Percentiles rank a stretch among this genome's conserved stretches.
phyloP scores from a whole-genome alignment of 345 rosid genomes.

The Brassica juncea region DNA sequence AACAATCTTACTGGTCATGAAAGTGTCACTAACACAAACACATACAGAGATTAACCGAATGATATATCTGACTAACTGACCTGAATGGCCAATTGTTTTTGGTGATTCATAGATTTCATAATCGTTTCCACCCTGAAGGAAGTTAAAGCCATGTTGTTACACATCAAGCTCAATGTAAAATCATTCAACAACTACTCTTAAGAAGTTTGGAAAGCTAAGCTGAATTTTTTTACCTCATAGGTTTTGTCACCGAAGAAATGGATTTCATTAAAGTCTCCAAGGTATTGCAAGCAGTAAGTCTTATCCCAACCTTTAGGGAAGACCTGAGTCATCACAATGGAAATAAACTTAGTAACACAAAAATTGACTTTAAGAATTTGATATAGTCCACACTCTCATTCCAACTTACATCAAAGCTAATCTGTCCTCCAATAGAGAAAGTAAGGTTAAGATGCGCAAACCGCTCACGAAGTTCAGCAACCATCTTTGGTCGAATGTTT shows the following conservation, averaged over 20 bases:
- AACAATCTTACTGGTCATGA: slow-evolving; percentile 4
- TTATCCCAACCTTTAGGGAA: slow-evolving; percentile 99
- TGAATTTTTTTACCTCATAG: slow-evolving; percentile 59
- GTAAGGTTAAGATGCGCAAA: slow-evolving; percentile 90
- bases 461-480: slow-evolving; percentile 77
- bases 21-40: not conserved
- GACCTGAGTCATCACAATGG: slow-evolving; percentile 50
- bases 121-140: slow-evolving; percentile 90
- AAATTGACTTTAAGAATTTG: not conserved
- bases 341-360: not conserved
- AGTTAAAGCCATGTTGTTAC: not conserved
- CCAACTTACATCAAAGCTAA: slow-evolving; percentile 88
- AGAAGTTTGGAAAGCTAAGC: not conserved
- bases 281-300: slow-evolving; percentile 92
- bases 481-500: slow-evolving; percentile 81
- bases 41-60: not conserved
- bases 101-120: slow-evolving; percentile 88
- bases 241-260: slow-evolving; percentile 99
- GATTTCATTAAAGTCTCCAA: slow-evolving; percentile 71
- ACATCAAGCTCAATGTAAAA: not conserved
- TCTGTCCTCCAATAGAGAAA: slow-evolving; percentile 96
- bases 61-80: slow-evolving; percentile 43
- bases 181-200: not conserved
- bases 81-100: slow-evolving; percentile 83
- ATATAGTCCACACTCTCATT: not conserved